Evolutionary conservation across 1,284 basidiomycete genomes (phyloP).

Genomic region (Mycena sp.): DNA sequence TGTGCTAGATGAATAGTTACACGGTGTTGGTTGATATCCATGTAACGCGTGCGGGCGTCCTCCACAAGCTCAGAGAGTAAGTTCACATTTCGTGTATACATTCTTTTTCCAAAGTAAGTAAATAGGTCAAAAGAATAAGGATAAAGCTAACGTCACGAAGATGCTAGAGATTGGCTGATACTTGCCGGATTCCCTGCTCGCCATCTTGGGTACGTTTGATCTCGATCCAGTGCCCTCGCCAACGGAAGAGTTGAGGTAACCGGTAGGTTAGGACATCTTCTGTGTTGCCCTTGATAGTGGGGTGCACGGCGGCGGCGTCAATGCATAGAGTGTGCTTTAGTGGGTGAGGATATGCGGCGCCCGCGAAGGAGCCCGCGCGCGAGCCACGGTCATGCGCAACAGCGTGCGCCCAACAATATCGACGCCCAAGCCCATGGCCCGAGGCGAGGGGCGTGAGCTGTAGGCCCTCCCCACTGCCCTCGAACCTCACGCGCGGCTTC

Average conservation of each 20-base stretch:
- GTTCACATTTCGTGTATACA: conserved; percentile 55
- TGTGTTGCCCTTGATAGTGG: neutral
- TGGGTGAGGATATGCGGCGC: no score
- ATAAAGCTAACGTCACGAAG: conserved; percentile 1
- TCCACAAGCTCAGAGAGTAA: conserved; percentile 55
- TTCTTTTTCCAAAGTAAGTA: no score
- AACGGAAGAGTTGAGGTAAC: conserved; percentile 56
- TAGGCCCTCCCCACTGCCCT: no score
- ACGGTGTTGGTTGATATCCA: conserved; percentile 51
- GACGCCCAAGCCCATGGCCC: no score
- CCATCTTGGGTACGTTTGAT: conserved; percentile 43
- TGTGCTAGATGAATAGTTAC: conserved; percentile 54
- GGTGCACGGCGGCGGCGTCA: no score
- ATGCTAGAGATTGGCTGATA: neutral
- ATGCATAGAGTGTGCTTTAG: no score
- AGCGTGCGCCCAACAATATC: no score
- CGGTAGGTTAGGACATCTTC: conserved; percentile 56
- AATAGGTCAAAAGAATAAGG: neutral
- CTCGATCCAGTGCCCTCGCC: conserved; percentile 58
- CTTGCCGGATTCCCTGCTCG: neutral
- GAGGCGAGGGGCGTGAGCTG: no score
- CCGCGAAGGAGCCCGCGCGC: no score
- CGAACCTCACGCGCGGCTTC: no score
- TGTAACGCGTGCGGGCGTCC: conserved; percentile 52
- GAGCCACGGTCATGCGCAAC: no score